These are phyloP conservation scores for Ustilago bromivora DNA, from an alignment of 1,284 basidiomycete genomes.

Conservation along the genomic window DNA sequence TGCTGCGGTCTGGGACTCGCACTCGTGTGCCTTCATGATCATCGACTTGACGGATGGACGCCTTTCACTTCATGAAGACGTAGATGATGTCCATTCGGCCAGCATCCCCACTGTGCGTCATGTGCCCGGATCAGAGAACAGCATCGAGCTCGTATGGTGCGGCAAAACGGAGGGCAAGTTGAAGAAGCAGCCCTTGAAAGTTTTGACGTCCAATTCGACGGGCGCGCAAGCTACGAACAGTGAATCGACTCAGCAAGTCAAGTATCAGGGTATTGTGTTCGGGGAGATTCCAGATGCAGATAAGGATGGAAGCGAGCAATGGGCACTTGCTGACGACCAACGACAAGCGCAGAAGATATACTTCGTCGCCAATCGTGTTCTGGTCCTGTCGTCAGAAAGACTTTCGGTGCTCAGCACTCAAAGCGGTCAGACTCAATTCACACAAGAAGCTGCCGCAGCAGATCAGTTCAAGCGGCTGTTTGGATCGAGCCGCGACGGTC, in stretches of 20 bases:
- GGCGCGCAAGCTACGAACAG: not conserved
- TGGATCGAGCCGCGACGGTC: constrained; percentile 24
- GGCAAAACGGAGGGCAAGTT: constrained; percentile 19
- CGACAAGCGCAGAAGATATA: constrained; percentile 7
- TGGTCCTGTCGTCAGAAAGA: constrained; percentile 5
- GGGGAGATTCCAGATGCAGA: constrained; percentile 1
- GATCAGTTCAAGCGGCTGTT: constrained; percentile 13
- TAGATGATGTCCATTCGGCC: constrained; percentile 25
- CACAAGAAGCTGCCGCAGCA: constrained; percentile 8
- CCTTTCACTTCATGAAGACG: constrained; percentile 23
- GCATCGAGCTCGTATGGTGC: constrained; percentile 31
- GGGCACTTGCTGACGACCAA: constrained; percentile 6
- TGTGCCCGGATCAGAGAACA: not conserved
- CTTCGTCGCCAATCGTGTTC: constrained; percentile 2
- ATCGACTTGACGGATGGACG: constrained; percentile 21
- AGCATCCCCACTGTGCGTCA: constrained; percentile 10
- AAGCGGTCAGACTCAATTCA: not conserved
- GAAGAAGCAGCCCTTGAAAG: constrained; percentile 7
- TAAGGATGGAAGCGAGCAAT: not conserved
- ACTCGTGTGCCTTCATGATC: constrained; percentile 25
- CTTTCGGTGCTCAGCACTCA: constrained; percentile 3
- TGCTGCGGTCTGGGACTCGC: constrained; percentile 36
- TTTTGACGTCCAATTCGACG: not conserved
- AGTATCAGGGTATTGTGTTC: constrained; percentile 8
- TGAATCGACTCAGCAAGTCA: not conserved